These are phyloP conservation scores for Maudiozyma barnettii DNA, from an alignment of 805 yeast genomes.

Conservation along the genomic window DNA sequence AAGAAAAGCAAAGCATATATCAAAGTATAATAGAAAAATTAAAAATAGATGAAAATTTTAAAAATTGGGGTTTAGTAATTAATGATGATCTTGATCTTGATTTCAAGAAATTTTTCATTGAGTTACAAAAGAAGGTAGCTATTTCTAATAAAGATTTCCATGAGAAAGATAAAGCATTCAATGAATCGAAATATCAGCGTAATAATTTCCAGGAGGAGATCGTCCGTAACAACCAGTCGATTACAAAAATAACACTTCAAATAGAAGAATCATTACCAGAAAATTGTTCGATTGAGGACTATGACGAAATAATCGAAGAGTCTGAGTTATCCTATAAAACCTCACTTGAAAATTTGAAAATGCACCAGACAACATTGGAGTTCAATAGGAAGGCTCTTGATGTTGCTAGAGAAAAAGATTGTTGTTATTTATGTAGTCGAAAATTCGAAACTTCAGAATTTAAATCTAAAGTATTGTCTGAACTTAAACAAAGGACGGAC, in stretches of 20 bases:
- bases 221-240: conserved; percentile 6
- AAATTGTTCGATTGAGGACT: conserved; percentile 38
- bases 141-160: conserved; percentile 8
- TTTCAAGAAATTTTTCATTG: conserved; percentile 13
- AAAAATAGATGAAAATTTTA: conserved; percentile 5
- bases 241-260: conserved; percentile 8
- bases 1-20: conserved; percentile 11
- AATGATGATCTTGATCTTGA: conserved; percentile 14
- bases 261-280: conserved; percentile 30
- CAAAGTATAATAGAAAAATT: conserved; percentile 4
- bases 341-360: conserved; percentile 56
- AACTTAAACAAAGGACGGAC: conserved; percentile 26
- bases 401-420: conserved; percentile 44
- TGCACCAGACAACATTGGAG: conserved; percentile 56
- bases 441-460: conserved; percentile 39
- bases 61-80: conserved; percentile 7
- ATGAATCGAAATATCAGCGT: conserved; percentile 11
- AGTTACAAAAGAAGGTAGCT: conserved; percentile 15
- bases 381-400: conserved; percentile 64
- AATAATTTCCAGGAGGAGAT: conserved; percentile 9
- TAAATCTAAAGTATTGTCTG: conserved; percentile 21
- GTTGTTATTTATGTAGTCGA: conserved; percentile 68
- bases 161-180: conserved; percentile 8
- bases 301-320: conserved; percentile 41
- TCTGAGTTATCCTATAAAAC: conserved; percentile 54